Conservation (phyloP, 139 green algal genomes). For the Volvox reticuliferus region DNA sequence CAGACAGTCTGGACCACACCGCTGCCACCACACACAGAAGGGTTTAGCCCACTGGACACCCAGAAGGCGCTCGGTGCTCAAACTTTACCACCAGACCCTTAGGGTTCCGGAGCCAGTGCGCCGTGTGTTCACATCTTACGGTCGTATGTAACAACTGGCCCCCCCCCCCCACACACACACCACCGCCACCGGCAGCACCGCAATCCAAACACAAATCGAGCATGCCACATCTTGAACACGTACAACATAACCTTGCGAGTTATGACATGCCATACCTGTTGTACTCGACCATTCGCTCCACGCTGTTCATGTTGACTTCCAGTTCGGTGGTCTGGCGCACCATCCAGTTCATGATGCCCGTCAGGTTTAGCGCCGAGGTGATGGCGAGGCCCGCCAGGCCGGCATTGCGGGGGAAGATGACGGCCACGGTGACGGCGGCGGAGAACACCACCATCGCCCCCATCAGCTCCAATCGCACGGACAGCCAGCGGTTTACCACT, state of each 20-base stretch:
- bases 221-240: too few species aligned
- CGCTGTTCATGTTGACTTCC: conserved; percentile 89
- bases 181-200: too few species aligned
- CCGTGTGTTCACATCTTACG: not conserved
- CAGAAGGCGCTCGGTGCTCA: too few species aligned
- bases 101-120: too few species aligned
- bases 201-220: too few species aligned
- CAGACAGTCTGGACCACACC: too few species aligned
- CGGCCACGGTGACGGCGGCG: conserved; percentile 69
- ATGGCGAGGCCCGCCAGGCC: conserved; percentile 93
- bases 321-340: conserved; percentile 89
- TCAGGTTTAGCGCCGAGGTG: conserved; percentile 79
- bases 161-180: too few species aligned
- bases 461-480: conserved; percentile 93
- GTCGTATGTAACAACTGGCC: too few species aligned
- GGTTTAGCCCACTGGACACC: not conserved
- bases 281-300: conserved; percentile 88
- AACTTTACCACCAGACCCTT: too few species aligned
- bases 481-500: conserved; percentile 94
- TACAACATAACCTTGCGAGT: too few species aligned
- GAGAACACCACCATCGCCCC: conserved; percentile 75
- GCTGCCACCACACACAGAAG: not conserved
- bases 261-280: conserved; percentile 24
- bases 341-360: conserved; percentile 88
- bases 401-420: conserved; percentile 71